Evolutionary conservation across 2,329 filamentous ascomycete genomes (phyloP).

Genomic region (Fonsecaea pedrosoi): DNA sequence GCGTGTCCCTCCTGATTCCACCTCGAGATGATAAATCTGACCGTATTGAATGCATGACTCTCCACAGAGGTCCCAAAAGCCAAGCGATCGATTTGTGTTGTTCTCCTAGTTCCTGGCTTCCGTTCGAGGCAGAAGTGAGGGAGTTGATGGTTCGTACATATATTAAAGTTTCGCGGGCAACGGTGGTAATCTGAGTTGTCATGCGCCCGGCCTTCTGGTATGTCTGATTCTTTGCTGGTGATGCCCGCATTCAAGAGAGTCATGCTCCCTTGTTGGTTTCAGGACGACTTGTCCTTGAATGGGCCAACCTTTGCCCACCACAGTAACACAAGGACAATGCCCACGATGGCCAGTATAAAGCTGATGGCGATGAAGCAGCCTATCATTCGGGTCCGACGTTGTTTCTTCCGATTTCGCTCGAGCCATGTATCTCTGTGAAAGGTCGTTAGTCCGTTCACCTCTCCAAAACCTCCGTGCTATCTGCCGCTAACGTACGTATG

Average conservation of each 20-base stretch:
- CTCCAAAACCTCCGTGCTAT: constrained; percentile 6
- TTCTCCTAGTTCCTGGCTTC: not conserved
- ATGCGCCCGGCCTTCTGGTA: not conserved
- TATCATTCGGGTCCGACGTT: constrained; percentile 55
- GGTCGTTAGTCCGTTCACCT: constrained; percentile 6
- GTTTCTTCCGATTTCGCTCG: constrained; percentile 57
- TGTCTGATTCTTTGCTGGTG: not conserved
- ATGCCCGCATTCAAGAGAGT: not conserved
- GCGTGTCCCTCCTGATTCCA: not conserved
- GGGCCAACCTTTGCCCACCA: constrained; percentile 34
- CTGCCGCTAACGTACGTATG: constrained; percentile 38
- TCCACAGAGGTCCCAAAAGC: not conserved
- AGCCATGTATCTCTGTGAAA: constrained; percentile 61
- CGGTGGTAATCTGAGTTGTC: not conserved
- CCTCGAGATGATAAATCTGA: not conserved
- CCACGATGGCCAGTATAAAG: constrained; percentile 28
- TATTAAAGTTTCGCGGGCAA: not conserved
- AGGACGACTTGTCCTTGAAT: constrained; percentile 24
- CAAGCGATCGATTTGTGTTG: not conserved
- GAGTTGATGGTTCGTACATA: not conserved
- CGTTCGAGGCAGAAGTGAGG: not conserved
- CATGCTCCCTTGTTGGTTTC: not conserved
- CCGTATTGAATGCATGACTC: not conserved
- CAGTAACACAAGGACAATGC: constrained; percentile 32
- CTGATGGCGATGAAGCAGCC: constrained; percentile 44